Conservation (phyloP, 345 rosid species). For the Xanthoceras sorbifolium region DNA sequence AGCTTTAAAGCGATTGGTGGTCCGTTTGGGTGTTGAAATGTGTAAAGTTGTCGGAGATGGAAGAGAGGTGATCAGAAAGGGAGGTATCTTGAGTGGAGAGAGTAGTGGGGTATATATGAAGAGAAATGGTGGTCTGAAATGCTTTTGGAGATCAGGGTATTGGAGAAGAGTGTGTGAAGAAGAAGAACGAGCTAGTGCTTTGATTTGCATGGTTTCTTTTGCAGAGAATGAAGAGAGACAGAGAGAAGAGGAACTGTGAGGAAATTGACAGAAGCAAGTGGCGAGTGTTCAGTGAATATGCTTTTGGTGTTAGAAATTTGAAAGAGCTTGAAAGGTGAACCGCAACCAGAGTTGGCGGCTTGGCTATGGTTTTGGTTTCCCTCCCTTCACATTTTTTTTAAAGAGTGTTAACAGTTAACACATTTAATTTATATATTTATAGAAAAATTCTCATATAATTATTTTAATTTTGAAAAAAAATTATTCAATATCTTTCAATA, state of each 20-base stretch:
- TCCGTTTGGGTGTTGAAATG: constrained; percentile 1
- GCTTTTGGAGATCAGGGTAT: constrained; percentile 13
- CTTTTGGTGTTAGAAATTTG: not conserved
- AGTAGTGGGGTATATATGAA: not conserved
- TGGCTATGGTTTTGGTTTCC: not conserved
- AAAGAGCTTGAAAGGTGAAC: not conserved
- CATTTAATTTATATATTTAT: too few species aligned
- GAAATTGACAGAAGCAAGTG: not conserved
- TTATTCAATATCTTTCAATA: too few species aligned
- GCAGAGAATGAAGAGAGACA: constrained; percentile 4
- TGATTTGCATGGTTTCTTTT: constrained; percentile 30
- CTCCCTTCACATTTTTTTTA: not conserved
- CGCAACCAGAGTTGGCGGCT: not conserved
- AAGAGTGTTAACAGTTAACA: not conserved
- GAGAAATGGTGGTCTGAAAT: not conserved
- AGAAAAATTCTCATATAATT: too few species aligned
- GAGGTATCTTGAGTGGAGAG: not conserved
- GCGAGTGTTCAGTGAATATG: not conserved
- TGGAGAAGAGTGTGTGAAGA: constrained; percentile 17
- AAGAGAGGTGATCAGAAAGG: not conserved
- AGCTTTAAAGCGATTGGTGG: not conserved
- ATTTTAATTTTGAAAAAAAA: too few species aligned
- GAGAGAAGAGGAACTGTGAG: not conserved
- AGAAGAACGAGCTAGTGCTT: constrained; percentile 25
- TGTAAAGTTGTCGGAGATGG: not conserved